Base-by-base conservation (phyloP, 2,329 filamentous ascomycete species). In the Fusarium protoensiforme region DNA sequence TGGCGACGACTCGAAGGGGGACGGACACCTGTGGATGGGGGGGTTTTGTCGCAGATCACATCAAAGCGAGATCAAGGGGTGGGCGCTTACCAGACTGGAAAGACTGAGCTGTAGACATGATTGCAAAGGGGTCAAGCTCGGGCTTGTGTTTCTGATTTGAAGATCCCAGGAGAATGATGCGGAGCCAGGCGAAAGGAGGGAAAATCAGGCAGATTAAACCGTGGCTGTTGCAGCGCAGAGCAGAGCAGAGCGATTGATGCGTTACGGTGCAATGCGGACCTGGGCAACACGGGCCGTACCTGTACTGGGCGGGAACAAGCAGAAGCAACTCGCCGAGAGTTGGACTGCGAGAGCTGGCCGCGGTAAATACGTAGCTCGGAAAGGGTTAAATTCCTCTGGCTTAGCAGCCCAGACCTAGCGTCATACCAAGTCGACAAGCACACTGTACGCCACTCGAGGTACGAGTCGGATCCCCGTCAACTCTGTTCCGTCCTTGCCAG, bases 301-400 rank as follows among this genome's bases (percentile, higher is more conserved):
- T 60, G 53, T 64, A 46, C 48, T 39, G n/a, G 31, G 29, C 51
- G 48, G 66, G 48, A 56, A 62, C 48, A 41, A 61, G 41, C 57
- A 59, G 56, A 35, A 64, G 66, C 56, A 64, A 46, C 61, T 56
- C 39, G 60, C 61, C 59, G 64, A 63, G 58, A 64, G 64, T 48
- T 74, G 60, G 24, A 68, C 68, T 73, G 68, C 66, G 59, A 67
- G 60, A 73, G 53, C 73, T 67, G 48, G 65, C 54, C 60, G 68
- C 61, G 54, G 41, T 70, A 64, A 69, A 72, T 76, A 75, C 74
- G 72, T 74, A 73, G 69, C 69, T 72, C 60, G 63, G 72, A 72
- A 78, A 76, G 72, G 70, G 73, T 79, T 79, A 80, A 80, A 80
- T 79, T 80, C 78, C 75, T 76, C 54, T 76, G 76, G 67, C 69